A percentile compares a stretch with the other conserved stretches of the same genome.
Evolutionary conservation across 768 basidiomycete genomes (phyloP).

Genomic region (Mycena maculata): DNA sequence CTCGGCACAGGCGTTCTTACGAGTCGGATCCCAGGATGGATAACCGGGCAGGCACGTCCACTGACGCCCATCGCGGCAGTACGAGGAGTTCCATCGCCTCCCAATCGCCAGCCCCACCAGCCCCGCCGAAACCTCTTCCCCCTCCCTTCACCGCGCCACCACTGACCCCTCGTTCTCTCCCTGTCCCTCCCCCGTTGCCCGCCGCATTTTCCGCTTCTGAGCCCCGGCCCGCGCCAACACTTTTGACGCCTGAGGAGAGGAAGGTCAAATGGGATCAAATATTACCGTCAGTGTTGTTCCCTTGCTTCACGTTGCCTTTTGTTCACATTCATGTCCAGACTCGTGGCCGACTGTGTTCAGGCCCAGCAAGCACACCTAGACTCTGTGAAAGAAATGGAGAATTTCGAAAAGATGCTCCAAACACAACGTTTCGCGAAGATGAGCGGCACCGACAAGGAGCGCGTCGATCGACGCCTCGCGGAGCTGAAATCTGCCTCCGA

Average conservation of each 20-base stretch:
- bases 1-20: neutral
- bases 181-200: conserved; percentile 13
- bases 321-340: conserved; percentile 3
- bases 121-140: neutral
- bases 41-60: neutral
- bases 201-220: conserved; percentile 7
- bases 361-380: conserved; percentile 21
- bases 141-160: neutral
- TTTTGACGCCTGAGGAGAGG: neutral
- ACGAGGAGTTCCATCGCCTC: neutral
- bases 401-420: conserved; percentile 30
- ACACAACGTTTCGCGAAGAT: conserved; percentile 20
- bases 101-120: neutral
- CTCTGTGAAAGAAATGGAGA: neutral
- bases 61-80: neutral
- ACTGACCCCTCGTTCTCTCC: neutral
- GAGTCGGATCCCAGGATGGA: conserved; percentile 12
- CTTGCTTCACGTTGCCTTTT: no score
- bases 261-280: conserved; percentile 26
- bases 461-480: conserved; percentile 30
- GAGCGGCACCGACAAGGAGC: conserved; percentile 30
- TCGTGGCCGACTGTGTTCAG: conserved; percentile 23
- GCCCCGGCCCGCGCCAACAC: neutral
- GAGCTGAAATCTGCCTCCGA: conserved; percentile 37
- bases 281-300: conserved; percentile 8